These are phyloP conservation scores for Aspergillus bertholletiae DNA, from an alignment of 495 filamentous ascomycete genomes.

Conservation along the genomic window DNA sequence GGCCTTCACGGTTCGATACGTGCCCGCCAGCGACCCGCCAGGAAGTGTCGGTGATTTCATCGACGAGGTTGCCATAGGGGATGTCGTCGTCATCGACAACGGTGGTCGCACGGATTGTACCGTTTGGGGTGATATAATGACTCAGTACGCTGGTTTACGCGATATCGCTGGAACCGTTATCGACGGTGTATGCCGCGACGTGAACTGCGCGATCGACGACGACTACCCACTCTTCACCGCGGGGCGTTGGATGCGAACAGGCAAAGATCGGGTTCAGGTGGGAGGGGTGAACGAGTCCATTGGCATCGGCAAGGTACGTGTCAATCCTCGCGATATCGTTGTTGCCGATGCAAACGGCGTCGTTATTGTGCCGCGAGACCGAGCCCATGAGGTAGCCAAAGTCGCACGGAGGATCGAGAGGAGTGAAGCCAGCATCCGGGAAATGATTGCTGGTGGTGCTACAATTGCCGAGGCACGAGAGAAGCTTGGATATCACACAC, in stretches of 20 bases:
- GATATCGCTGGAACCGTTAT: conserved; percentile 20
- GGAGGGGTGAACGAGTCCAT: conserved; percentile 16
- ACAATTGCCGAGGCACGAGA: conserved; percentile 17
- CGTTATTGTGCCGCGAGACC: conserved; percentile 17
- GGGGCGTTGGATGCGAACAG: conserved; percentile 20
- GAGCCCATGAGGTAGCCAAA: conserved; percentile 18
- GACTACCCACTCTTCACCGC: conserved; percentile 16
- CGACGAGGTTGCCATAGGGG: conserved; percentile 18
- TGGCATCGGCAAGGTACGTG: conserved; percentile 17
- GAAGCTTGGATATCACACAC: conserved; percentile 13
- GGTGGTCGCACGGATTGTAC: conserved; percentile 20
- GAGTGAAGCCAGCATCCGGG: conserved; percentile 12
- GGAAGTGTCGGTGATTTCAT: conserved; percentile 22
- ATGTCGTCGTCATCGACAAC: conserved; percentile 21
- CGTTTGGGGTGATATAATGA: conserved; percentile 24
- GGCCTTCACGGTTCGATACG: conserved; percentile 21
- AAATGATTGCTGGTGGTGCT: conserved; percentile 14
- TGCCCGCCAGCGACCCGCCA: conserved; percentile 18
- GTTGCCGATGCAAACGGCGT: conserved; percentile 22
- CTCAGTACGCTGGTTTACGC: conserved; percentile 18
- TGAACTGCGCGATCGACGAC: conserved; percentile 17
- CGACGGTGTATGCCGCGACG: conserved; percentile 21
- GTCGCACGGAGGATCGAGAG: conserved; percentile 10
- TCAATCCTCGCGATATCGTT: conserved; percentile 17
- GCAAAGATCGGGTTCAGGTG: conserved; percentile 20